Evolutionary conservation across 306 rosid genomes (phyloP), one percentile per base, ranked within the genome.

Genomic region (Inga laurina): DNA sequence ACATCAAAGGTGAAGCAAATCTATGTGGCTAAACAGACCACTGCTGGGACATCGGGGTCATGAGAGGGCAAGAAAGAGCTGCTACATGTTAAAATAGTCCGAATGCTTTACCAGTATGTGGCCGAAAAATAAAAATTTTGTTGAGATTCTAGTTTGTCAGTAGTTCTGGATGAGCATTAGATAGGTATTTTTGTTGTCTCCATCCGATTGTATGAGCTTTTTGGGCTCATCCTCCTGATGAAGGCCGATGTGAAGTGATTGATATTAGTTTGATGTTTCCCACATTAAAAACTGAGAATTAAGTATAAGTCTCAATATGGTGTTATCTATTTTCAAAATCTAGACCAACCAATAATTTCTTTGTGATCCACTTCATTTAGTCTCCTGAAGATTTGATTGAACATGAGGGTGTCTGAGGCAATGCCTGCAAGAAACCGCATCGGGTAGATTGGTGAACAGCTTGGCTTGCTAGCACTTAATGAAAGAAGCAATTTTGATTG

Each of bases 21-120:
- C 52, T 95, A 95, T 75, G 99, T 93, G 84, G 98, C 98, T 61
- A 95, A 93, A 80, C 99, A 92, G 91, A 82, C 97, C 72, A 83
- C 88, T 34, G 84, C 85, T 64, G 93, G 92, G 71, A 82, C 90
- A 67, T 85, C 93, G 44, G 64, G 48, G 21, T 82, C 92, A 41
- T 91, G 91, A 93, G 46, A 74, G 77, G 61, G 51, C 82, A 71
- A 21, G 72, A 41, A 82, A 35, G 51, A 43, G 56, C 65, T 75
- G 81, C 85, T 66, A 54, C 82, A 76, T 80, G 80, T 78, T 80
- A 49, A 83, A 72, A 75, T 72, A 79, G 48, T 68, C 12, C 51
- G 27, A 61, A 84, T 66, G 79, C 61, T 67, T 66, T 76, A 54
- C 56, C 65, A 73, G 76, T 62, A 39, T 84, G 65, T 78, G 76